A percentile compares a stretch with the other conserved stretches of the same genome.
phyloP scores from a whole-genome alignment of 2,329 filamentous ascomycete species.

The Stachybotrys echinatus region DNA sequence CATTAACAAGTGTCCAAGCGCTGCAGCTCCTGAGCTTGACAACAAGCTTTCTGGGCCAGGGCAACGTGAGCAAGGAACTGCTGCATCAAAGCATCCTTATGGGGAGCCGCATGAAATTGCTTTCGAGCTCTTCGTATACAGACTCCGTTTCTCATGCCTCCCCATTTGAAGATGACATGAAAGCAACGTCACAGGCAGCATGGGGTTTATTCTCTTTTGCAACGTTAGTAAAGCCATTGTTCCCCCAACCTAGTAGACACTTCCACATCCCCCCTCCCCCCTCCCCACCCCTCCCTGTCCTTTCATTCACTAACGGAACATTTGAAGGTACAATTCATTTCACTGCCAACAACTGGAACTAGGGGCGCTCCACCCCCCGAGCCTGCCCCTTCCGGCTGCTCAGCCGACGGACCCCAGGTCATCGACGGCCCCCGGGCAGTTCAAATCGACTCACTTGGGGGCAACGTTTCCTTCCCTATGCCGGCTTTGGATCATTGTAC shows the following conservation, averaged over 20 bases:
- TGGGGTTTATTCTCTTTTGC: slow-evolving; percentile 7
- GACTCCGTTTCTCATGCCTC: not conserved
- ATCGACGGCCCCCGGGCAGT: not conserved
- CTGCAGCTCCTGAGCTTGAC: slow-evolving; percentile 7
- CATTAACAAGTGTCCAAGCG: slow-evolving; percentile 1
- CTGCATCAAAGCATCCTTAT: slow-evolving; percentile 3
- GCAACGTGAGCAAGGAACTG: slow-evolving; percentile 1
- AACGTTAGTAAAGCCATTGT: not conserved
- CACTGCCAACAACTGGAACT: not conserved
- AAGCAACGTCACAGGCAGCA: slow-evolving; percentile 4
- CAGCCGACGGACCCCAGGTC: not conserved
- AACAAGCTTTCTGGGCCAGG: slow-evolving; percentile 3
- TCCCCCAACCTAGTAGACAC: not conserved
- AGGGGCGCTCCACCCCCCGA: not conserved
- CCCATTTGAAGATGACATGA: not conserved
- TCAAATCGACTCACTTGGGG: slow-evolving; percentile 11
- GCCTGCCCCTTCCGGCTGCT: not conserved
- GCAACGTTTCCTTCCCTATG: slow-evolving; percentile 22
- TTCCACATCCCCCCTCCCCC: not conserved
- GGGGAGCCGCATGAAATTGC: slow-evolving; percentile 3
- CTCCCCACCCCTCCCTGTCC: not conserved
- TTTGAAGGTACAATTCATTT: not conserved
- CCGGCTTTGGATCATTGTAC: slow-evolving; percentile 24
- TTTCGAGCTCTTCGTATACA: not conserved
- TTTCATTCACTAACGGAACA: not conserved